A percentile compares a stretch with the other conserved stretches of the same genome.
phyloP scores from a whole-genome alignment of 2,329 filamentous ascomycete species.

The Diaporthe citri region DNA sequence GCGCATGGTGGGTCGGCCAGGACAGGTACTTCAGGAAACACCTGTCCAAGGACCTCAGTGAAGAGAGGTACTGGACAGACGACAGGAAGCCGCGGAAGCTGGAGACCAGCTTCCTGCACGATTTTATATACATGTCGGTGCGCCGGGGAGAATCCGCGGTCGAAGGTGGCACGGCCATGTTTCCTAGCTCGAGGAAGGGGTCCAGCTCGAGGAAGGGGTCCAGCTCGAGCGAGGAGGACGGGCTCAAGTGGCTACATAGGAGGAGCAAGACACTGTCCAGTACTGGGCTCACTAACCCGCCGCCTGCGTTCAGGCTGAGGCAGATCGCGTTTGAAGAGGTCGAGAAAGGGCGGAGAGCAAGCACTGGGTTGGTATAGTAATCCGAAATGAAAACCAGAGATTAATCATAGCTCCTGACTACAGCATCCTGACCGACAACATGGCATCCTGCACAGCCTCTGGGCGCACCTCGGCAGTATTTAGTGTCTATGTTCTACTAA shows the following conservation, averaged over 20 bases:
- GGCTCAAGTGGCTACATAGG: constrained; percentile 18
- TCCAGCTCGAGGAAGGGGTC: constrained; percentile 33
- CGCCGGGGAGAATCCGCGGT: constrained; percentile 39
- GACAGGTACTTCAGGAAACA: constrained; percentile 61
- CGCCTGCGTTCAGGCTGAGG: constrained; percentile 36
- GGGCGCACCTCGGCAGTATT: background rate
- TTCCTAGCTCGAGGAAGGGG: constrained; percentile 24
- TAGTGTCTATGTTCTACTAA: background rate
- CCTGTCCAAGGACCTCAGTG: constrained; percentile 59
- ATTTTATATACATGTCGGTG: constrained; percentile 58
- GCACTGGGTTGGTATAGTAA: constrained; percentile 12
- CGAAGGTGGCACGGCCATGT: constrained; percentile 13
- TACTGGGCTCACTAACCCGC: constrained; percentile 23
- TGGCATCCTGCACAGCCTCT: background rate
- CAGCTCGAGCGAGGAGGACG: constrained; percentile 27
- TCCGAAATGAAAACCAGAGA: background rate
- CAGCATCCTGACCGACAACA: too few species aligned
- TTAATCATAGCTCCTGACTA: background rate
- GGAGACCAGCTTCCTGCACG: constrained; percentile 57
- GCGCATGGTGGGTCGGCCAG: constrained; percentile 62
- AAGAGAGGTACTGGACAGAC: constrained; percentile 61
- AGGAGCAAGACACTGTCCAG: background rate
- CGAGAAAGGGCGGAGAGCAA: constrained; percentile 17
- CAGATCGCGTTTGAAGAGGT: constrained; percentile 35
- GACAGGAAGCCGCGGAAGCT: constrained; percentile 57